Conservation (phyloP, 2,329 filamentous ascomycete genomes). For the Fusarium sp. region DNA sequence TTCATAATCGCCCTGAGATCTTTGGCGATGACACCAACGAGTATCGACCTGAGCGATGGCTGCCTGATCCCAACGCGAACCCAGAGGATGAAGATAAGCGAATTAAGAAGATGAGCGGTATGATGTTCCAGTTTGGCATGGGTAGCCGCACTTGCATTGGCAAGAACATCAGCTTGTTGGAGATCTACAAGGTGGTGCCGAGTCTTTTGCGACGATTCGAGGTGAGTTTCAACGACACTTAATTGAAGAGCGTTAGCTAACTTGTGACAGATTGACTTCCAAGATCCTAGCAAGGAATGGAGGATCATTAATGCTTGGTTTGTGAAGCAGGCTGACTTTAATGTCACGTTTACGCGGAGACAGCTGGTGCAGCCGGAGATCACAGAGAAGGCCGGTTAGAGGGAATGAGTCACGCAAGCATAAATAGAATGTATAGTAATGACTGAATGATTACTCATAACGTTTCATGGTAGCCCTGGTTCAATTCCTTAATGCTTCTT, state of each 20-base stretch:
- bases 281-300: constrained; percentile 68
- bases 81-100: constrained; percentile 58
- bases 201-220: constrained; percentile 43
- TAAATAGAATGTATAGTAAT: neutral
- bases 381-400: constrained; percentile 18
- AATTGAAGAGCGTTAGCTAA: neutral
- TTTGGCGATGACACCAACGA: constrained; percentile 76
- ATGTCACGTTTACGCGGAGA: constrained; percentile 57
- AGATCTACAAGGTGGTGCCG: constrained; percentile 74
- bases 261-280: constrained; percentile 61
- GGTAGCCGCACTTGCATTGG: constrained; percentile 78
- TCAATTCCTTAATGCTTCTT: neutral
- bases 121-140: constrained; percentile 73
- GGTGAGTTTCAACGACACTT: neutral
- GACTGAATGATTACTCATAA: neutral
- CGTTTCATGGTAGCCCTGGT: neutral
- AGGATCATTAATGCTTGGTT: constrained; percentile 72
- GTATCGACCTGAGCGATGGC: constrained; percentile 78
- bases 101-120: constrained; percentile 45
- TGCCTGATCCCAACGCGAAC: constrained; percentile 56
- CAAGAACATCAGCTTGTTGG: constrained; percentile 72
- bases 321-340: constrained; percentile 70
- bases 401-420: neutral
- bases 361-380: constrained; percentile 55
- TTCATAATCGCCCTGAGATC: constrained; percentile 75